These are phyloP conservation scores for Acanthamoeba lenticulata DNA, from an alignment of 208 protist species.

Conservation along the genomic window DNA sequence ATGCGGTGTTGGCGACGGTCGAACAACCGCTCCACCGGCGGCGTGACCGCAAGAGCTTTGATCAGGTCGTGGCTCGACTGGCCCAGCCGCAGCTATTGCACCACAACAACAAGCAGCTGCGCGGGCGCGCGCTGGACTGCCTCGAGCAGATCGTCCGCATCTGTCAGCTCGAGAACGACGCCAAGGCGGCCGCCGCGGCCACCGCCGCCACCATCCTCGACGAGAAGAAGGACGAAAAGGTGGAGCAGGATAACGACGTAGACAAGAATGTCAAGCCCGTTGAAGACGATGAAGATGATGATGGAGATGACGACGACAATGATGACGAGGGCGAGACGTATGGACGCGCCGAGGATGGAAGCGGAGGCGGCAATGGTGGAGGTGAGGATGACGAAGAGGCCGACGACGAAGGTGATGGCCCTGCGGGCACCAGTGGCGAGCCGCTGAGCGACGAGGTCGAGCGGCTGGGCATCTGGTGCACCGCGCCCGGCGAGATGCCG, in stretches of 20 bases:
- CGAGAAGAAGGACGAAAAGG: no score
- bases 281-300: no score
- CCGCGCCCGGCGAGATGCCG: neutral
- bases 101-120: neutral
- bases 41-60: neutral
- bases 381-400: neutral
- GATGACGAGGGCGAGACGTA: no score
- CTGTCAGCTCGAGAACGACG: slow-evolving; percentile 18
- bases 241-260: no score
- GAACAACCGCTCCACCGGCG: neutral
- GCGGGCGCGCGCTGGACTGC: neutral
- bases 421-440: neutral
- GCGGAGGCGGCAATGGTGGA: no score
- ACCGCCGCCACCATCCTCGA: neutral
- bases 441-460: neutral
- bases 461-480: slow-evolving; percentile 7
- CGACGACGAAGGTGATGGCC: neutral
- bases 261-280: no score
- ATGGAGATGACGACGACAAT: no score
- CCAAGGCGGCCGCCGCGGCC: neutral
- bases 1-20: neutral
- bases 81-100: neutral
- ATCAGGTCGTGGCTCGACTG: neutral
- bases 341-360: no score
- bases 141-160: neutral